These are phyloP conservation scores for Prorocentrum cordatum DNA, from an alignment of 169 alveolate genomes.

Conservation along the genomic window DNA sequence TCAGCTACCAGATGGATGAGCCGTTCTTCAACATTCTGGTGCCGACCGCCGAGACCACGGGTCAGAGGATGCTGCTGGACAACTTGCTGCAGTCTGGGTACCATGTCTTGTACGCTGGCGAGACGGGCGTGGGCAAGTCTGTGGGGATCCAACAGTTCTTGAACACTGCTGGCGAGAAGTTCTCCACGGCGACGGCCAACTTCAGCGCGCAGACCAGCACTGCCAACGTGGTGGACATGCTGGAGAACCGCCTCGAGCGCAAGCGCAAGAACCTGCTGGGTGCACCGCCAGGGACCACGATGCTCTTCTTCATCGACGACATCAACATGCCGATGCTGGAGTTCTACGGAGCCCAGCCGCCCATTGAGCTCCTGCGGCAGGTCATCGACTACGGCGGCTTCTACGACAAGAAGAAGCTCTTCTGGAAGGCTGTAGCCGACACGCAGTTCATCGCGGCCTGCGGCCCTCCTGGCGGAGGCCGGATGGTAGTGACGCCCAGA, in stretches of 20 bases:
- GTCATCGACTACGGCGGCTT: conserved; percentile 86
- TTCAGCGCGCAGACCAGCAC: conserved; percentile 87
- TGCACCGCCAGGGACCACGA: conserved; percentile 88
- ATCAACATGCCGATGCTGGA: conserved; percentile 87
- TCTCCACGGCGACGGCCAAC: conserved; percentile 79
- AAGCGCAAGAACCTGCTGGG: conserved; percentile 84
- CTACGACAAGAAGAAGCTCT: conserved; percentile 85
- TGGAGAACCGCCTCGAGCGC: conserved; percentile 79
- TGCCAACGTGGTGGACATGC: conserved; percentile 77
- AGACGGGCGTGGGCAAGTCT: conserved; percentile 86
- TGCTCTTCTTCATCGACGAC: conserved; percentile 89
- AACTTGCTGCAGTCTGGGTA: conserved; percentile 78
- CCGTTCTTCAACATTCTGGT: conserved; percentile 86
- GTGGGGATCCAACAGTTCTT: conserved; percentile 84
- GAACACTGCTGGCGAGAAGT: conserved; percentile 67
- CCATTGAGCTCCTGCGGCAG: conserved; percentile 84
- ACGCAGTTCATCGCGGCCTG: conserved; percentile 85
- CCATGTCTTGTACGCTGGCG: conserved; percentile 83
- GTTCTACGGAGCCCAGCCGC: conserved; percentile 87
- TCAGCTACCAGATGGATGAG: conserved; percentile 78
- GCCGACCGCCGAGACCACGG: conserved; percentile 85
- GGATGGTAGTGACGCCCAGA: conserved; percentile 86
- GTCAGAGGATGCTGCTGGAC: conserved; percentile 78
- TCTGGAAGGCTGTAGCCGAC: conserved; percentile 85
- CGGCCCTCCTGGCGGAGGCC: conserved; percentile 91